A percentile compares a stretch with the other conserved stretches of the same genome.
phyloP scores from a whole-genome alignment of 1,284 basidiomycete genomes.

The Fomes fomentarius region DNA sequence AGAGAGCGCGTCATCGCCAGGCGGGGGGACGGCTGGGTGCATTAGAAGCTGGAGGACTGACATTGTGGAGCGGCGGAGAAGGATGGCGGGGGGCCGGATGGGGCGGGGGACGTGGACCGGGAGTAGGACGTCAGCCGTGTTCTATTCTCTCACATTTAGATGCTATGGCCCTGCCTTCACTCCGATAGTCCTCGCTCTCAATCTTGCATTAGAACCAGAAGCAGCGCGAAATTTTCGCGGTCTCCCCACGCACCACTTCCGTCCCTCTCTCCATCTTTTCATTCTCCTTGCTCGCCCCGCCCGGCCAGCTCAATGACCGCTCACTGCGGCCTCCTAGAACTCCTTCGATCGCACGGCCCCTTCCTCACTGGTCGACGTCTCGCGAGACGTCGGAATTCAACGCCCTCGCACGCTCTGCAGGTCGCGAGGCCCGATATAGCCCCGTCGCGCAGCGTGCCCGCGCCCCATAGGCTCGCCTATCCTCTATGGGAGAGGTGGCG shows the following conservation, averaged over 20 bases:
- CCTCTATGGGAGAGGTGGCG: slow-evolving; percentile 13
- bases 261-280: background rate
- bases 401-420: slow-evolving; percentile 20
- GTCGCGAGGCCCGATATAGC: slow-evolving; percentile 11
- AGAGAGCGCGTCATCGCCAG: no score
- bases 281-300: background rate
- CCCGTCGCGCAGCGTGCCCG: slow-evolving; percentile 3
- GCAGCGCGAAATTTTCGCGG: slow-evolving; percentile 11
- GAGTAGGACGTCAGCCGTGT: no score
- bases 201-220: slow-evolving; percentile 5
- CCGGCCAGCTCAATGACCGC: background rate
- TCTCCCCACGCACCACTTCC: slow-evolving; percentile 10
- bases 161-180: background rate
- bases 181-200: background rate
- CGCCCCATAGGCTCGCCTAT: background rate
- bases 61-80: no score
- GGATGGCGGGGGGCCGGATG: no score
- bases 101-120: no score
- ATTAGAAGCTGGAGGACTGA: no score
- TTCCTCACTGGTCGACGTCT: no score
- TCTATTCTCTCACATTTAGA: background rate
- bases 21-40: no score
- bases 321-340: background rate
- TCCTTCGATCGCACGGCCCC: no score
- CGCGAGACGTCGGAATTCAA: no score